A percentile compares a stretch with the other conserved stretches of the same genome.
Conservation (phyloP, 257 asterid species). For the Solanum virginianum region DNA sequence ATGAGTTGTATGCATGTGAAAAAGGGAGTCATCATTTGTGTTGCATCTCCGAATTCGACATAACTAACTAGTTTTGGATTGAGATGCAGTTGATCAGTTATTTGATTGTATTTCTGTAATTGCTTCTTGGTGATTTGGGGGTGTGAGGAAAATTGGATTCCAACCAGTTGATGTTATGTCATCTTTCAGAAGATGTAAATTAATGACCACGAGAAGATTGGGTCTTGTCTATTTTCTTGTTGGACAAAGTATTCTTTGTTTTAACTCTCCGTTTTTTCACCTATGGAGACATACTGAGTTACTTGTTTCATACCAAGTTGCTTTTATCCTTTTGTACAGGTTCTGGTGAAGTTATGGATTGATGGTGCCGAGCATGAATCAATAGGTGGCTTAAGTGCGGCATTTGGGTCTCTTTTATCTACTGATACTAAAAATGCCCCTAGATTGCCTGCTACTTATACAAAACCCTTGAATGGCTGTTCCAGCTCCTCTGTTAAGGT, state of each 20-base stretch:
- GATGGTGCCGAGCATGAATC: background rate
- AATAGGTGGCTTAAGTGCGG: background rate
- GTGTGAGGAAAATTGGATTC: background rate
- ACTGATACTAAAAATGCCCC: constrained; percentile 26
- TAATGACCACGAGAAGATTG: background rate
- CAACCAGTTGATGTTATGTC: background rate
- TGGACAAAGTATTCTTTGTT: background rate
- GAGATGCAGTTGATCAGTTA: background rate
- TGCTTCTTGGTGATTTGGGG: background rate
- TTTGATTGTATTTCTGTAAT: background rate
- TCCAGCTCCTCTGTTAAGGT: constrained; percentile 51
- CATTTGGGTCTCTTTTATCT: constrained; percentile 28
- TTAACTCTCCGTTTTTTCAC: background rate
- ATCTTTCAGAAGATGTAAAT: background rate
- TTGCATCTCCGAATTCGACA: background rate
- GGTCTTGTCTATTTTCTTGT: background rate
- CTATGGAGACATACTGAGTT: background rate
- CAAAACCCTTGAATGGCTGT: constrained; percentile 64
- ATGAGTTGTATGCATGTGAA: background rate
- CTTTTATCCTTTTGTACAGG: background rate
- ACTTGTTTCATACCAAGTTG: background rate
- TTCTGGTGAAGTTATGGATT: background rate
- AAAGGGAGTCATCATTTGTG: background rate
- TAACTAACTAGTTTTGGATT: background rate
- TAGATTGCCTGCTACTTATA: constrained; percentile 34